These are phyloP conservation scores for Talaromyces sp. DNA, from an alignment of 2,329 filamentous ascomycete genomes.

Conservation along the genomic window DNA sequence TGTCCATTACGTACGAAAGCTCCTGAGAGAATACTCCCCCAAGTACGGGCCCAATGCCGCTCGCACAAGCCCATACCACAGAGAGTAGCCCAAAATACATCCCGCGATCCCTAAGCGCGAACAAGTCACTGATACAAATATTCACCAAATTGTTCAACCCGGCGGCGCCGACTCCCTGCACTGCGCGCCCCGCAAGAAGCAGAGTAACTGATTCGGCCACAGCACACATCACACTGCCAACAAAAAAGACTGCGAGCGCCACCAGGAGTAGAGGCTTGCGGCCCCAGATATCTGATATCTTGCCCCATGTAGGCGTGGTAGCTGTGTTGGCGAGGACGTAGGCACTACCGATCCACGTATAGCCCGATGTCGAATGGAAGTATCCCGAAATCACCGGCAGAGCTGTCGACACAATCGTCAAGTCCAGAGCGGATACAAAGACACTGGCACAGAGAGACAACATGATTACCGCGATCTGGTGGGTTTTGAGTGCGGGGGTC, in stretches of 20 bases:
- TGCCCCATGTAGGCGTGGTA: slow-evolving; percentile 18
- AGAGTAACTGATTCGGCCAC: slow-evolving; percentile 41
- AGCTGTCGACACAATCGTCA: slow-evolving; percentile 52
- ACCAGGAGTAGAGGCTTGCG: slow-evolving; percentile 49
- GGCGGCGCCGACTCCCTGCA: slow-evolving; percentile 47
- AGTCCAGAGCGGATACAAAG: slow-evolving; percentile 19
- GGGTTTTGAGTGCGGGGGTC: not conserved
- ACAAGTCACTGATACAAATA: slow-evolving; percentile 47
- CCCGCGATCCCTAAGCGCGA: slow-evolving; percentile 38
- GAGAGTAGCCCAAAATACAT: slow-evolving; percentile 40
- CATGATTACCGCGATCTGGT: slow-evolving; percentile 11
- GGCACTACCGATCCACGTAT: slow-evolving; percentile 50
- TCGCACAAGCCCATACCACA: slow-evolving; percentile 46
- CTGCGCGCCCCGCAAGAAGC: slow-evolving; percentile 43
- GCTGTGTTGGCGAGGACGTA: slow-evolving; percentile 46
- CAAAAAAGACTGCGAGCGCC: slow-evolving; percentile 47
- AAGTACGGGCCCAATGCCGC: slow-evolving; percentile 42
- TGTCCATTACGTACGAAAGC: not conserved
- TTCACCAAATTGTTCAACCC: slow-evolving; percentile 44
- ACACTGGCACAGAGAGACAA: slow-evolving; percentile 13
- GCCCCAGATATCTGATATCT: slow-evolving; percentile 52
- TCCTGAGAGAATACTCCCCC: slow-evolving; percentile 16
- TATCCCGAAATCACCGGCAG: slow-evolving; percentile 50
- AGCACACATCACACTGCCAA: slow-evolving; percentile 47
- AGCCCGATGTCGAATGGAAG: slow-evolving; percentile 45